Percentiles rank a stretch among this genome's conserved stretches.
phyloP scores from a whole-genome alignment of 176 grass and related monocot species.

The Phragmites australis region DNA sequence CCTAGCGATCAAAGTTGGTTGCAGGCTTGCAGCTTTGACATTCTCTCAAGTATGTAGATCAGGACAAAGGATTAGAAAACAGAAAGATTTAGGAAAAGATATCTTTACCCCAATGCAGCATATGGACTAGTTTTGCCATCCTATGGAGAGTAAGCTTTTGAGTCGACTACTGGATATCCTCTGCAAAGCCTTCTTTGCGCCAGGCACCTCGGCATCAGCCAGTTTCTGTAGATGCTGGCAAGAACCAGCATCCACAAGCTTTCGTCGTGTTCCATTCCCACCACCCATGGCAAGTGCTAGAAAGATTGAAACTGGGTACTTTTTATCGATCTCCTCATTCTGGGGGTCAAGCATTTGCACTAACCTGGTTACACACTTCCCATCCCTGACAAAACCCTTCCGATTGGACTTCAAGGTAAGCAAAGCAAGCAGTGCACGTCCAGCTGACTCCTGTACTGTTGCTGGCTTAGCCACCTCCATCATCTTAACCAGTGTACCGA shows the following conservation, averaged over 20 bases:
- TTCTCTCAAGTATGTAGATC: background rate
- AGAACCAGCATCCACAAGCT: slow-evolving; percentile 64
- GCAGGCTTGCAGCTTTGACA: background rate
- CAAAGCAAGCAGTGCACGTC: slow-evolving; percentile 54
- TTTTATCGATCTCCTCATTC: slow-evolving; percentile 69
- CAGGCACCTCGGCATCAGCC: slow-evolving; percentile 66
- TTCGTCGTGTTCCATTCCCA: slow-evolving; percentile 54
- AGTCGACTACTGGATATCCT: slow-evolving; percentile 67
- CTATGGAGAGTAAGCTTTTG: slow-evolving; percentile 66
- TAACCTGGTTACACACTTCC: slow-evolving; percentile 69
- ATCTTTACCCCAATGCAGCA: slow-evolving; percentile 40
- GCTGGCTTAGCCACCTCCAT: slow-evolving; percentile 76
- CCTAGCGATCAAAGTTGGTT: background rate
- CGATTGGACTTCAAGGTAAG: slow-evolving; percentile 62
- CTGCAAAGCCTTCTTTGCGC: slow-evolving; percentile 86
- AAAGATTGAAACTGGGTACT: slow-evolving; percentile 59
- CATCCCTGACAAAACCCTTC: slow-evolving; percentile 69
- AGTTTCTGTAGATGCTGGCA: slow-evolving; percentile 72
- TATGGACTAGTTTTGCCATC: slow-evolving; percentile 56
- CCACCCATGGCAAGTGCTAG: slow-evolving; percentile 68
- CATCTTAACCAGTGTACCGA: slow-evolving; percentile 63
- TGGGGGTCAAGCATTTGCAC: slow-evolving; percentile 75
- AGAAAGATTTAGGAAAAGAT: slow-evolving; percentile 1
- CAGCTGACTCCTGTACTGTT: slow-evolving; percentile 67
- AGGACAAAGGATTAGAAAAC: slow-evolving; percentile 15